A percentile compares a stretch with the other conserved stretches of the same genome.
These are phyloP conservation scores for Solanum dulcamara DNA, from an alignment of 257 asterid species.

Conservation along the genomic window DNA sequence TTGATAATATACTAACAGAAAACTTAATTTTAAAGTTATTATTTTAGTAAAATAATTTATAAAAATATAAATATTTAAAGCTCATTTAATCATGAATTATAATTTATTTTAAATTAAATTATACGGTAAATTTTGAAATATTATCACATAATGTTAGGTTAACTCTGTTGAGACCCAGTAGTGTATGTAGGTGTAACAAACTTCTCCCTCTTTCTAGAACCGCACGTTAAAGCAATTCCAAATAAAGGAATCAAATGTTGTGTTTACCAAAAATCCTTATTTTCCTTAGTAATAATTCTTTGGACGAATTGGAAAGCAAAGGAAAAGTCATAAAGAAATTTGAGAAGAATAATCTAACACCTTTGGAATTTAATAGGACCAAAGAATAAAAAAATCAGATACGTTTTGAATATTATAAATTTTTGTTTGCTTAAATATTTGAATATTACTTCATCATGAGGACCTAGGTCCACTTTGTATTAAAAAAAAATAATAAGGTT, in stretches of 20 bases:
- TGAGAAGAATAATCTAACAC: neutral
- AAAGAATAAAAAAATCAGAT: neutral
- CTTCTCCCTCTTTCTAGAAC: neutral
- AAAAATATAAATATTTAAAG: no score
- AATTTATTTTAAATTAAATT: neutral
- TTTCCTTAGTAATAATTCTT: neutral
- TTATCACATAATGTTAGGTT: neutral
- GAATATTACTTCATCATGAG: neutral
- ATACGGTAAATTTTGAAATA: neutral
- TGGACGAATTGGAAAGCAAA: neutral
- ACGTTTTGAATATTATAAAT: neutral
- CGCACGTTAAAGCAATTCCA: neutral
- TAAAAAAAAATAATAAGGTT: neutral
- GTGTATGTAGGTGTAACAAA: neutral
- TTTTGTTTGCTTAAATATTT: neutral
- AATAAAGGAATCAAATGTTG: neutral
- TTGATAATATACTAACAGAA: no score
- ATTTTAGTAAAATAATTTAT: no score
- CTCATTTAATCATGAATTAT: neutral
- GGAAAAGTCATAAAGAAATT: neutral
- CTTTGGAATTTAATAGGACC: neutral
- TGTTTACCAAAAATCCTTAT: neutral
- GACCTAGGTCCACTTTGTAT: no score
- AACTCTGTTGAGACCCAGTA: neutral
- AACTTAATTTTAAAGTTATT: no score